Percentiles rank a stretch among this genome's conserved stretches.
These are phyloP conservation scores for Mucor lusitanicus DNA, from an alignment of 371 early-diverging fungal genomes.

Conservation along the genomic window DNA sequence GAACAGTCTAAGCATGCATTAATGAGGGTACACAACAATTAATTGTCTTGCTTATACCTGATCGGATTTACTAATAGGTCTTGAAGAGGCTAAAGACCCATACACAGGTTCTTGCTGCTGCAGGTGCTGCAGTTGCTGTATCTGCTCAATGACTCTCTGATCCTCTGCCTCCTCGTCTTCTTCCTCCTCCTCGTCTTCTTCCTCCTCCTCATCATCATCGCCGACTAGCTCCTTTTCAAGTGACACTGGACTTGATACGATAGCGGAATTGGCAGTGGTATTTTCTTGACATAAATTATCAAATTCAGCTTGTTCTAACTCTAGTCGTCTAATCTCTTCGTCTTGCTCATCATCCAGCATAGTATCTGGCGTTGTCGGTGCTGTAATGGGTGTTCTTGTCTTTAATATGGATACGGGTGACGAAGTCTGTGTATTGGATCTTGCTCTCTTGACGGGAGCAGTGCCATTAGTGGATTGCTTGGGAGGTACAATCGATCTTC, in stretches of 20 bases:
- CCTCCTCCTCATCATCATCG: slow-evolving; percentile 10
- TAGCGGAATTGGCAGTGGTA: slow-evolving; percentile 17
- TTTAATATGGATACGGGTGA: slow-evolving; percentile 8
- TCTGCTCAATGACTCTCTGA: slow-evolving; percentile 6
- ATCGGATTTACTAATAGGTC: slow-evolving; percentile 47
- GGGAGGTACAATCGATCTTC: slow-evolving; percentile 16
- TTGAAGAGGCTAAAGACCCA: slow-evolving; percentile 36
- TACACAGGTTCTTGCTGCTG: slow-evolving; percentile 13
- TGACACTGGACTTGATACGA: slow-evolving; percentile 16
- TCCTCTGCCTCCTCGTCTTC: slow-evolving; percentile 8
- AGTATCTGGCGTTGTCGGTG: slow-evolving; percentile 21
- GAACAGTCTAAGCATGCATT: slow-evolving; percentile 23
- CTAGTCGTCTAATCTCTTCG: slow-evolving; percentile 1
- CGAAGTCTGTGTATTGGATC: slow-evolving; percentile 12
- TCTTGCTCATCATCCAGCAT: slow-evolving; percentile 8
- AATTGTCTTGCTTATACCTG: slow-evolving; percentile 19
- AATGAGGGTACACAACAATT: background rate
- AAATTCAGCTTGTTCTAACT: slow-evolving; percentile 16
- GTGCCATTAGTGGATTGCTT: slow-evolving; percentile 2
- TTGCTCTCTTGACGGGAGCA: slow-evolving; percentile 8
- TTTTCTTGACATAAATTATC: slow-evolving; percentile 19
- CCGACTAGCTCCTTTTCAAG: slow-evolving; percentile 16
- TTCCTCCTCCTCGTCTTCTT: slow-evolving; percentile 2
- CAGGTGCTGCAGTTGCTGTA: slow-evolving; percentile 1
- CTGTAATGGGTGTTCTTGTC: slow-evolving; percentile 18